A percentile compares a stretch with the other conserved stretches of the same genome.
phyloP scores from a whole-genome alignment of 2,329 filamentous ascomycete species.

The Fusarium goolgardi region DNA sequence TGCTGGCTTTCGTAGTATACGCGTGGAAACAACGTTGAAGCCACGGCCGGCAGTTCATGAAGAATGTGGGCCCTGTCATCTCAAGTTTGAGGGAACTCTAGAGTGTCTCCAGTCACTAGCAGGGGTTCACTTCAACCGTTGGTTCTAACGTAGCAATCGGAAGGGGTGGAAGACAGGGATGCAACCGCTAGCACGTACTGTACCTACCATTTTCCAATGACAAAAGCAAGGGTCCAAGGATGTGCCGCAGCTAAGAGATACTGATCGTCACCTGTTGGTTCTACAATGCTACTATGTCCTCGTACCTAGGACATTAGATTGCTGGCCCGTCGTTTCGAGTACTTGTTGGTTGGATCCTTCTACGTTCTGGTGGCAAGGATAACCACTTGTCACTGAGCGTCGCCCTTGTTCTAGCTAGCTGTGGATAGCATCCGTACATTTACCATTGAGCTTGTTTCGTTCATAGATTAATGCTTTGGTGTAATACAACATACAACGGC shows the following conservation, averaged over 20 bases:
- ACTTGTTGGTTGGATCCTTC: background rate
- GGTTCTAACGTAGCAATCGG: slow-evolving; percentile 1
- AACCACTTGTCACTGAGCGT: background rate
- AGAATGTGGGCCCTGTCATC: background rate
- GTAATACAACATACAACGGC: slow-evolving; percentile 12
- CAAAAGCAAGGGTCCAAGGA: background rate
- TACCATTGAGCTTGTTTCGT: background rate
- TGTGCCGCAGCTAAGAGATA: slow-evolving; percentile 9
- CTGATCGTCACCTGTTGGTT: slow-evolving; percentile 18
- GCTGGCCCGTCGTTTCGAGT: slow-evolving; percentile 5
- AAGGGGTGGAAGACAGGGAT: slow-evolving; percentile 8
- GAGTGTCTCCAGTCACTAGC: background rate
- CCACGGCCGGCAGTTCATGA: slow-evolving; percentile 12
- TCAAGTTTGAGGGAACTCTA: background rate
- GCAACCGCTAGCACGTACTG: background rate
- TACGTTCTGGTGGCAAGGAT: background rate
- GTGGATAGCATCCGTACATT: background rate
- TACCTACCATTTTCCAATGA: background rate
- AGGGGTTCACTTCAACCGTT: slow-evolving; percentile 22
- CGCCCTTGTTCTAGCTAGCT: background rate
- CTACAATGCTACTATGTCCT: slow-evolving; percentile 14
- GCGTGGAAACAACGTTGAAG: background rate
- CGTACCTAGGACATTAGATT: slow-evolving; percentile 1
- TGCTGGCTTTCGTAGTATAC: background rate
- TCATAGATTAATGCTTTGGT: background rate